Evolutionary conservation across 2,329 filamentous ascomycete genomes (phyloP).

Genomic region (Aureobasidium mangrovei): DNA sequence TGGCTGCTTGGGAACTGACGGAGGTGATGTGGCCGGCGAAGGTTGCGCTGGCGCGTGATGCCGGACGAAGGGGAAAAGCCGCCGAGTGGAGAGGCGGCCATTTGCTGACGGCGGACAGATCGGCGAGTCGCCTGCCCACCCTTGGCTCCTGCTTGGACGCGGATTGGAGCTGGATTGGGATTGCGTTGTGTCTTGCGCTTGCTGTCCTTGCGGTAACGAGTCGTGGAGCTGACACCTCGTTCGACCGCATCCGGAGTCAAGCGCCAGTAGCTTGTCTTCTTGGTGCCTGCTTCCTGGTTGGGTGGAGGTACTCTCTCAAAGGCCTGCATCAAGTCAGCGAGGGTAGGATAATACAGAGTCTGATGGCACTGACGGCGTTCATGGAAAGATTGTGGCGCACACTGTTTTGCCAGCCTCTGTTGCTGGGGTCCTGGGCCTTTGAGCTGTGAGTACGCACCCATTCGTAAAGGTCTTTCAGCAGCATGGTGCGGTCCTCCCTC

Average conservation of each 20-base stretch:
- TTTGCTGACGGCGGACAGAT: constrained; percentile 6
- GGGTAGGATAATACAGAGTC: neutral
- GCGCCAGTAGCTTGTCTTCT: constrained; percentile 69
- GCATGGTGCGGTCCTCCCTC: constrained; percentile 50
- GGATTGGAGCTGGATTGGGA: constrained; percentile 12
- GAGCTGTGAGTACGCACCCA: constrained; percentile 80
- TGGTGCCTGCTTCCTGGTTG: constrained; percentile 37
- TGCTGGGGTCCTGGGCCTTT: constrained; percentile 53
- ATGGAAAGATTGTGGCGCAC: constrained; percentile 94
- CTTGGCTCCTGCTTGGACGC: constrained; percentile 16
- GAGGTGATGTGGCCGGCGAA: neutral
- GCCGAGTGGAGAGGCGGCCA: constrained; percentile 2
- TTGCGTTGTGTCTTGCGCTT: constrained; percentile 15
- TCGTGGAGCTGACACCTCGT: constrained; percentile 70
- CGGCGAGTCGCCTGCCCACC: constrained; percentile 15
- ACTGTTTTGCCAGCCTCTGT: constrained; percentile 81
- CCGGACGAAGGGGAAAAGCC: neutral
- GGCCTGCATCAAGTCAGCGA: constrained; percentile 33
- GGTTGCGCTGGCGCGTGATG: neutral
- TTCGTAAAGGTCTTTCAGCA: constrained; percentile 76
- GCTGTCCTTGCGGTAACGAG: constrained; percentile 44
- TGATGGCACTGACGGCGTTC: constrained; percentile 62
- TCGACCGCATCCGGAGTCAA: constrained; percentile 63
- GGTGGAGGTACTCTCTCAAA: constrained; percentile 43
- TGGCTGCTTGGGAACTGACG: neutral